Percentiles rank a stretch among this genome's conserved stretches.
These are phyloP conservation scores for Raphanus raphanistrum DNA, from an alignment of 345 rosid genomes.

Conservation along the genomic window DNA sequence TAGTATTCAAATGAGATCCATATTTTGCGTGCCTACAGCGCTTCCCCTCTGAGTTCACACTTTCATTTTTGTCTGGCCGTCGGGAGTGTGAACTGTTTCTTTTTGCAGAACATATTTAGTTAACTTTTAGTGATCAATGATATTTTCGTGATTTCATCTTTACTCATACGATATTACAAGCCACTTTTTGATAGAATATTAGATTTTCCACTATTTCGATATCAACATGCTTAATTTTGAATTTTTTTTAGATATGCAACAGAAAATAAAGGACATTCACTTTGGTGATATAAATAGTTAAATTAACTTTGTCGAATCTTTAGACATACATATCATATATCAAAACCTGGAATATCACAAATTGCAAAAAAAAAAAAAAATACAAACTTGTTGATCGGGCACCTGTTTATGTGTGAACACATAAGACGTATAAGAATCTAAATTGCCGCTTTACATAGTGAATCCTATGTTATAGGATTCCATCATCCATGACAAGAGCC, in stretches of 20 bases:
- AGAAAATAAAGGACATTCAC: neutral
- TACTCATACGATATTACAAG: too few species aligned
- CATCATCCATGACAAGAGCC: slow-evolving; percentile 27
- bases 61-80: neutral
- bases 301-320: neutral
- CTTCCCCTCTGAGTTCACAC: neutral
- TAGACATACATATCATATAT: neutral
- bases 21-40: neutral
- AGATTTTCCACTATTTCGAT: too few species aligned
- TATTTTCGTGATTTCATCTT: too few species aligned
- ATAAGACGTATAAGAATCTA: neutral
- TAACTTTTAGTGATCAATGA: too few species aligned
- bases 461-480: slow-evolving; percentile 38
- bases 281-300: neutral
- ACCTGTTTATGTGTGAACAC: slow-evolving; percentile 4
- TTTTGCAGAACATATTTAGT: too few species aligned
- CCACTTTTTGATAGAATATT: too few species aligned
- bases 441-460: slow-evolving; percentile 21
- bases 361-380: too few species aligned
- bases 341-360: neutral
- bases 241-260: too few species aligned
- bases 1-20: neutral
- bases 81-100: neutral
- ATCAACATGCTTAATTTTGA: too few species aligned
- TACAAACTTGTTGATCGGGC: neutral